Evolutionary conservation across 78 protist genomes (phyloP).

Genomic region (Emiliania huxleyi): DNA sequence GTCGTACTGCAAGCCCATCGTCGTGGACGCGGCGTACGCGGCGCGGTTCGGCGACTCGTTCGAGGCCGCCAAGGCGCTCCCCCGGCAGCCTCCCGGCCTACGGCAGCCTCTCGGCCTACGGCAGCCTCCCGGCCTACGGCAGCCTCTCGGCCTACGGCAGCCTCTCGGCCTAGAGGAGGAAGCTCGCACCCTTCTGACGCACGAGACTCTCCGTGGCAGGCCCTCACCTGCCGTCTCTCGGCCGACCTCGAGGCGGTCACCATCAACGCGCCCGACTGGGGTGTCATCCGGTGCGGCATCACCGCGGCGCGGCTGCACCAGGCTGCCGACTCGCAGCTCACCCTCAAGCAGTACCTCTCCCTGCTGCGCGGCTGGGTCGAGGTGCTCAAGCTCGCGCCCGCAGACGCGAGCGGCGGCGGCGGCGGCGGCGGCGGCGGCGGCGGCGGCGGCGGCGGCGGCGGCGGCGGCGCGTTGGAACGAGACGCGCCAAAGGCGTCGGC

Average conservation of each 20-base stretch:
- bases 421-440: not conserved
- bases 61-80: not conserved
- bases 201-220: too few relatives aligned
- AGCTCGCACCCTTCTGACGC: too few relatives aligned
- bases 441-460: too few relatives aligned
- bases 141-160: too few relatives aligned
- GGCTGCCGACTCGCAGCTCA: not conserved
- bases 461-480: too few relatives aligned
- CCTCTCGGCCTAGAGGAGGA: too few relatives aligned
- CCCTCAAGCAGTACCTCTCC: not conserved
- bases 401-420: not conserved
- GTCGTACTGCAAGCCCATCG: not conserved
- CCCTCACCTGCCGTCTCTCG: too few relatives aligned
- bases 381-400: not conserved
- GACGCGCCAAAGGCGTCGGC: too few relatives aligned
- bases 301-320: not conserved
- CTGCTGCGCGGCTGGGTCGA: not conserved
- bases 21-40: not conserved
- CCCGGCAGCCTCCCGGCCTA: too few relatives aligned
- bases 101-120: too few relatives aligned
- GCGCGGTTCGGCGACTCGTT: not conserved
- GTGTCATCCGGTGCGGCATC: not conserved
- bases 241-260: not conserved
- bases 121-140: too few relatives aligned
- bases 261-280: slow-evolving; percentile 3